These are phyloP conservation scores for Pholiota molesta DNA, from an alignment of 768 basidiomycete genomes.

Conservation along the genomic window DNA sequence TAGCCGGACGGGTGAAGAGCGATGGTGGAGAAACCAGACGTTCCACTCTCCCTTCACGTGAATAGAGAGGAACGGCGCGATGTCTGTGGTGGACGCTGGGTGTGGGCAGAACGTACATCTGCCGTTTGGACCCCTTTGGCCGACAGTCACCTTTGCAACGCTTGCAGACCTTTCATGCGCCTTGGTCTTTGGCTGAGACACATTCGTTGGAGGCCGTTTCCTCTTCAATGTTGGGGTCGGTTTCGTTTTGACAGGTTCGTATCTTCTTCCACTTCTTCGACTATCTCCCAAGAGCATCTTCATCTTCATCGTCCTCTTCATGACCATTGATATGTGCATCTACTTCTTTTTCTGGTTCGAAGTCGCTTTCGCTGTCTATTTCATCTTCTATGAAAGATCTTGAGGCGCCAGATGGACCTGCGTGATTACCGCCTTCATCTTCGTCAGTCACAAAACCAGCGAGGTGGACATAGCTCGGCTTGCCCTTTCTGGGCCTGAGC, in stretches of 20 bases:
- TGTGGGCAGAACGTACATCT: constrained; percentile 62
- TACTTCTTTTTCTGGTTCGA: constrained; percentile 45
- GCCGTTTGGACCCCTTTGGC: constrained; percentile 39
- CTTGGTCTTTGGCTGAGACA: constrained; percentile 21
- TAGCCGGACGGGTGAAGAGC: constrained; percentile 47
- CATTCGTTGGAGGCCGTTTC: neutral
- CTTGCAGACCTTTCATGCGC: constrained; percentile 32
- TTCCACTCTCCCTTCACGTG: constrained; percentile 55
- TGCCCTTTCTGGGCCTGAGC: constrained; percentile 57
- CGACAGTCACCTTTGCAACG: constrained; percentile 16
- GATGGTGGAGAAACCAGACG: constrained; percentile 54
- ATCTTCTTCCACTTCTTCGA: constrained; percentile 26
- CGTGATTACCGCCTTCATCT: constrained; percentile 31
- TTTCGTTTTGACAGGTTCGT: constrained; percentile 22
- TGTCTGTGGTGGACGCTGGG: constrained; percentile 77
- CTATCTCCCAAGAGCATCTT: constrained; percentile 26
- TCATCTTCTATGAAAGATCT: constrained; percentile 33
- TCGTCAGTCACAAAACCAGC: constrained; percentile 38
- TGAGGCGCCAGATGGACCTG: constrained; percentile 41
- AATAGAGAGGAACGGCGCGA: constrained; percentile 63
- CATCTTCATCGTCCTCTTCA: constrained; percentile 28
- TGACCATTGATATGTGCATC: neutral
- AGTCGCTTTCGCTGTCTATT: constrained; percentile 56
- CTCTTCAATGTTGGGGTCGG: constrained; percentile 13
- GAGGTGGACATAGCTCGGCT: constrained; percentile 50